Evolutionary conservation across 148 eudicot species (phyloP).

Genomic region (Cornus florida): DNA sequence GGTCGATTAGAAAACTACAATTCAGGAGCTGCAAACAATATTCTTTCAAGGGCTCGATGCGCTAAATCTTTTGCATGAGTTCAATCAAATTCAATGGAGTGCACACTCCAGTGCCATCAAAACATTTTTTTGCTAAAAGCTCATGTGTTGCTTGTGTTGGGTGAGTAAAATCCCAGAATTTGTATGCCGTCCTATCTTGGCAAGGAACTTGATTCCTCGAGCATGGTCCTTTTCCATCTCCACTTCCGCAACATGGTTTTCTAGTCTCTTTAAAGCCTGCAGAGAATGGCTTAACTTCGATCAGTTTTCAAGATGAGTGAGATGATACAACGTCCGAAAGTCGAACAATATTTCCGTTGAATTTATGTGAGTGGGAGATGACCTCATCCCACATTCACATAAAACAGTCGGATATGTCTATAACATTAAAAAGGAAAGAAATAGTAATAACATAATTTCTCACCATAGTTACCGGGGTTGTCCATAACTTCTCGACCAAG

Average conservation of each 20-base stretch:
- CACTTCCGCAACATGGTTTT: constrained; percentile 9
- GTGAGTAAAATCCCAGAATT: constrained; percentile 16
- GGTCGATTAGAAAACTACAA: too few relatives aligned
- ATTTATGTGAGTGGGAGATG: too few relatives aligned
- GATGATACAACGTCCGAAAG: too few relatives aligned
- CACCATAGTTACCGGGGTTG: constrained; percentile 14
- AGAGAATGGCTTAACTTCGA: neutral
- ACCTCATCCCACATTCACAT: too few relatives aligned
- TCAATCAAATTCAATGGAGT: constrained; percentile 9
- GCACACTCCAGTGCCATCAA: constrained; percentile 12
- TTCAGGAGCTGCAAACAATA: too few relatives aligned
- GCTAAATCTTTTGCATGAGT: neutral
- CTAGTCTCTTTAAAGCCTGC: constrained; percentile 11
- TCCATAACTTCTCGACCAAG: constrained; percentile 11
- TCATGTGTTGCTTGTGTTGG: constrained; percentile 15
- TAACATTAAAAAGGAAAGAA: neutral
- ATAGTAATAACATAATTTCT: neutral
- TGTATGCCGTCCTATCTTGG: constrained; percentile 1
- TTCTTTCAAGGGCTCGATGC: too few relatives aligned
- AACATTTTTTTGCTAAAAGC: constrained; percentile 9
- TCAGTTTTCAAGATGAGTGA: too few relatives aligned
- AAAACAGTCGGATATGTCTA: too few relatives aligned
- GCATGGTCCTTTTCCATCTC: neutral
- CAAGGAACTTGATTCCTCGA: constrained; percentile 10
- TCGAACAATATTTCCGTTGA: too few relatives aligned